Conservation (phyloP, 306 rosid genomes). For the Glycine soja region DNA sequence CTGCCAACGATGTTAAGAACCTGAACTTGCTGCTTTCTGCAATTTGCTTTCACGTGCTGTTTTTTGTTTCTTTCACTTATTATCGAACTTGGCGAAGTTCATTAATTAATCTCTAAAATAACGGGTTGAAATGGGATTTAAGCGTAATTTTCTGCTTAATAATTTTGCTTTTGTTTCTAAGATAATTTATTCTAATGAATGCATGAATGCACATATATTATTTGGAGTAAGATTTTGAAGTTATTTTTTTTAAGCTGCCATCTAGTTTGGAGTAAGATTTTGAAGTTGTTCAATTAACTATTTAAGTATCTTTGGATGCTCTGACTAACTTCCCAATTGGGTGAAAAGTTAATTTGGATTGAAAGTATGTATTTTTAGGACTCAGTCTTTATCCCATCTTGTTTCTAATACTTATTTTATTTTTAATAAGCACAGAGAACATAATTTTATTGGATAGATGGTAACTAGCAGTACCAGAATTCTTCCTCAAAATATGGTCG, state of each 20-base stretch:
- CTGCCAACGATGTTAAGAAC: conserved; percentile 8
- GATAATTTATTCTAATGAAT: too few relatives aligned
- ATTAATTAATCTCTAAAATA: too few relatives aligned
- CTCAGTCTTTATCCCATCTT: not conserved
- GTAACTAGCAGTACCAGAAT: too few relatives aligned
- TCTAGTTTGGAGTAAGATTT: not conserved
- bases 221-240: not conserved
- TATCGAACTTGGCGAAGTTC: too few relatives aligned
- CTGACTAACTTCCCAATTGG: conserved; percentile 50
- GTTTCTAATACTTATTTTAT: not conserved
- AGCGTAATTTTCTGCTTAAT: not conserved
- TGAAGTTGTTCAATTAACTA: not conserved
- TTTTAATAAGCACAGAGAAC: not conserved
- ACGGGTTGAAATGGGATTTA: not conserved
- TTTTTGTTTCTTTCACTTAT: conserved; percentile 22
- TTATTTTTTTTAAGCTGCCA: not conserved
- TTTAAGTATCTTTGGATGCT: conserved; percentile 58
- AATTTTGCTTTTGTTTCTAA: too few relatives aligned
- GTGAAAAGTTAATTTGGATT: conserved; percentile 28
- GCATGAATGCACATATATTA: not conserved
- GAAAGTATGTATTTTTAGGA: not conserved
- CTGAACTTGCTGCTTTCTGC: not conserved
- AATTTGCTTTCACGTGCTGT: conserved; percentile 36
- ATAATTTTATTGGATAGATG: not conserved
- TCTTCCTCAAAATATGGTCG: too few relatives aligned